A percentile compares a stretch with the other conserved stretches of the same genome.
phyloP scores from a whole-genome alignment of 768 basidiomycete genomes.

The Suillus ampliporus region DNA sequence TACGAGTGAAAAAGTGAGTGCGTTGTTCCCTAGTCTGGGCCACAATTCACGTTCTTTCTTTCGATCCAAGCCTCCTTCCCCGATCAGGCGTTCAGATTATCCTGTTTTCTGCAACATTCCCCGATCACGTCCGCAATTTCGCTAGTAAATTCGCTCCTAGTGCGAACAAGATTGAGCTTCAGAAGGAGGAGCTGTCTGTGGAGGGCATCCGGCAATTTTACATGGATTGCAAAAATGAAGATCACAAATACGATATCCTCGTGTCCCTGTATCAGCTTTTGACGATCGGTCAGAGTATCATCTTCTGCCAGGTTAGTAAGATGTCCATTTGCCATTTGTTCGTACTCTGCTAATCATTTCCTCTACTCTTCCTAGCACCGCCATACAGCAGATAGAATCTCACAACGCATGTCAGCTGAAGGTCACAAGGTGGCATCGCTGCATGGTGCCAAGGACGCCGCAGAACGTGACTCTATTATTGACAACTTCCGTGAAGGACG shows the following conservation, averaged over 20 bases:
- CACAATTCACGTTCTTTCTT: slow-evolving; percentile 19
- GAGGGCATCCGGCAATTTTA: slow-evolving; percentile 97
- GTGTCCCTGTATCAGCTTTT: slow-evolving; percentile 88
- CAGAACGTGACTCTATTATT: slow-evolving; percentile 90
- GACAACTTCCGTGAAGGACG: slow-evolving; percentile 96
- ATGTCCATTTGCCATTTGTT: slow-evolving; percentile 26
- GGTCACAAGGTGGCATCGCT: slow-evolving; percentile 97
- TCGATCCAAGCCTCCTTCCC: slow-evolving; percentile 57
- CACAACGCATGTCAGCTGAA: slow-evolving; percentile 86
- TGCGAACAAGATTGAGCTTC: slow-evolving; percentile 95
- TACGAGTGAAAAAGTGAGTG: slow-evolving; percentile 90
- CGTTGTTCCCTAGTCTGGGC: background rate
- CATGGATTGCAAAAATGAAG: slow-evolving; percentile 92
- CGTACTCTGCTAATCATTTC: slow-evolving; percentile 9
- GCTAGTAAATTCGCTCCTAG: slow-evolving; percentile 91
- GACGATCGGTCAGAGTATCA: slow-evolving; percentile 98
- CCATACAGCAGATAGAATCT: slow-evolving; percentile 91
- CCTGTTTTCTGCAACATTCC: slow-evolving; percentile 98
- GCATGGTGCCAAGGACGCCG: slow-evolving; percentile 91
- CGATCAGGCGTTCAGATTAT: slow-evolving; percentile 77
- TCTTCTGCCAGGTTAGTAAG: slow-evolving; percentile 83
- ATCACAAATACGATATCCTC: slow-evolving; percentile 95
- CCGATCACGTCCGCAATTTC: slow-evolving; percentile 90
- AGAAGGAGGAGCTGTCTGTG: slow-evolving; percentile 92
- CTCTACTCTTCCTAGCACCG: slow-evolving; percentile 60